Evolutionary conservation across 2,329 filamentous ascomycete genomes (phyloP), one percentile per base, ranked within the genome.

Genomic region (Xylariaceae sp.): DNA sequence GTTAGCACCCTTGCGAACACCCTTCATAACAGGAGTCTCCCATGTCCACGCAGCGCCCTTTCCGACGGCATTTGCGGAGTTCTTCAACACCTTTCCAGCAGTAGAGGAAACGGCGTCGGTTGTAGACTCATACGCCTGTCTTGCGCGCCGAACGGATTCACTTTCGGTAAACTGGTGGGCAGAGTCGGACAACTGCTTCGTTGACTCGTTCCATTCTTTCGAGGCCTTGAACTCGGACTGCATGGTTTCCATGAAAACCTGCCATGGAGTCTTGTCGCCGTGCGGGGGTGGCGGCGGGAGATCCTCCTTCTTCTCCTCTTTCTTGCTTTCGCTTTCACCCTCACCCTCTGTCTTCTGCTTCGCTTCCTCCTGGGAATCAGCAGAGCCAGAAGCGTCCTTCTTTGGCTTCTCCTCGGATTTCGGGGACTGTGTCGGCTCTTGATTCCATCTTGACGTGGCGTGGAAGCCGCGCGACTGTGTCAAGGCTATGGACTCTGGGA

Each of bases 121-220:
- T 6, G 92, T 92, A 66, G 89, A 88, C 70, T 90, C 87, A 73
- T 96, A 97, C 6, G 91, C 93, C 66, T 91, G 87, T 65, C 89
- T 86, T 35, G 93, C 94, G 68, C 86, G 86, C 71, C 91, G 88
- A 13, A 99, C 90, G 15, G 88, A 89, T 71, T 97, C 92, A 71
- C 92, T 97, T 77, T 97, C 93, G 37, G 88, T 88, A 72, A 99
- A 94, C 69, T 97, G 87, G 71, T 96, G 88, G 15, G 93, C 91
- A 4, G 89, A 90, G 53, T 90, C 90, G 15, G 90, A 89, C 48
- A 99, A 83, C 66, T 94, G 90, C 78, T 99, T 97, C 48, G 93
- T 99, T 49, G 91, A 96, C 72, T 99, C 94, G 71, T 99, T 96
- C 94, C 94, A 99, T 74, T 99, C 94, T 73, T 97, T 96, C 13